Evolutionary conservation across 2,329 filamentous ascomycete species (phyloP).

Genomic region (Phialophora chinensis): DNA sequence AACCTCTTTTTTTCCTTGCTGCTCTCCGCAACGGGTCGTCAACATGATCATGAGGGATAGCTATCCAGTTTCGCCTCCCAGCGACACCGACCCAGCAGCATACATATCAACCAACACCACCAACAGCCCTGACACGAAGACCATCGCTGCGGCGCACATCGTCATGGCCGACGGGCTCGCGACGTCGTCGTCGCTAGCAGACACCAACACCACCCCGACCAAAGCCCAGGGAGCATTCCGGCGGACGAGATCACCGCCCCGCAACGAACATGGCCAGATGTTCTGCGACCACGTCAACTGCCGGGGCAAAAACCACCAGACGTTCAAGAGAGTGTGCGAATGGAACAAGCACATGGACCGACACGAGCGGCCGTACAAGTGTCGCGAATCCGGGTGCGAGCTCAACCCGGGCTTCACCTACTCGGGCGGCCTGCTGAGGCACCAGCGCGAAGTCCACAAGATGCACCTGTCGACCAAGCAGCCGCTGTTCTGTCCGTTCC

Average conservation of each 20-base stretch:
- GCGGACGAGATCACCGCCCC: conserved; percentile 51
- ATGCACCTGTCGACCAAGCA: conserved; percentile 88
- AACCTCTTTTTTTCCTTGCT: no score
- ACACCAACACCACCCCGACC: background rate
- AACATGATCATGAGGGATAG: conserved; percentile 27
- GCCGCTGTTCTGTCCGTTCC: conserved; percentile 77
- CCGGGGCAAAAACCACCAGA: conserved; percentile 63
- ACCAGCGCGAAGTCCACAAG: conserved; percentile 91
- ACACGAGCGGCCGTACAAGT: conserved; percentile 92
- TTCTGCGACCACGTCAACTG: conserved; percentile 76
- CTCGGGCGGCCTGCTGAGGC: conserved; percentile 83
- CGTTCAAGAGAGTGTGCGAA: conserved; percentile 84
- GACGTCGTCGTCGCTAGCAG: conserved; percentile 7
- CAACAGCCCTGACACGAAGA: no score
- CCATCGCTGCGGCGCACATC: conserved; percentile 2
- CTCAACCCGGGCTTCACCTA: conserved; percentile 96
- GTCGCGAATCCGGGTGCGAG: conserved; percentile 79
- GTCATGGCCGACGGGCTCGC: conserved; percentile 24
- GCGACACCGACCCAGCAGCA: conserved; percentile 23
- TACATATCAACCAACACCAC: conserved; percentile 4
- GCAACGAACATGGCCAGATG: conserved; percentile 75
- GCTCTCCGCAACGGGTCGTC: background rate
- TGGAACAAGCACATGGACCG: conserved; percentile 99
- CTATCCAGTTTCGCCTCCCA: conserved; percentile 31
- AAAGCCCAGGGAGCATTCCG: conserved; percentile 26